Evolutionary conservation across 106 monocot genomes (phyloP).

Genomic region (Dendrobium chrysotoxum): DNA sequence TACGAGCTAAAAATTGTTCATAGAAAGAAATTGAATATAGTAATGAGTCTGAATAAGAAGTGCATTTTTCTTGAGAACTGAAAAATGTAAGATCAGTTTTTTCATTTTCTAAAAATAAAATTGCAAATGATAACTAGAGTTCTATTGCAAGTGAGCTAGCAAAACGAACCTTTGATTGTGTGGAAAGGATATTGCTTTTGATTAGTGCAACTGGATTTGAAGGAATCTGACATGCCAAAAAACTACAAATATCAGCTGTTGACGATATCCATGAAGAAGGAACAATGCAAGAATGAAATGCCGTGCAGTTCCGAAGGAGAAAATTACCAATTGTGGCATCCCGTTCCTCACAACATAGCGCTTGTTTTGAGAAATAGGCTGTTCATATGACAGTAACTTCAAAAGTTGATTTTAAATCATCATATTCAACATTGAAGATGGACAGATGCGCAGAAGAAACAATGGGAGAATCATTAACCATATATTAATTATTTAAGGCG

Average conservation of each 20-base stretch:
- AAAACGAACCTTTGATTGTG: slow-evolving; percentile 69
- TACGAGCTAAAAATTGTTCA: not conserved
- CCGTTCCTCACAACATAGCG: slow-evolving; percentile 86
- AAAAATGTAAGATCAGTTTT: not conserved
- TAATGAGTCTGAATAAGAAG: not conserved
- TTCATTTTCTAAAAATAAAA: not conserved
- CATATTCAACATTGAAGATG: not conserved
- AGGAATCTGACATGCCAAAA: slow-evolving; percentile 55
- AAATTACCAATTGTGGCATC: slow-evolving; percentile 62
- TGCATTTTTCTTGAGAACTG: not conserved
- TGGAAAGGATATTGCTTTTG: slow-evolving; percentile 68
- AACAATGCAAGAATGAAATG: not conserved
- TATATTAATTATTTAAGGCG: not conserved
- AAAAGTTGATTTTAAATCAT: slow-evolving; percentile 1
- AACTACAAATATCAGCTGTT: not conserved
- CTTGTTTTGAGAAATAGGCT: slow-evolving; percentile 88
- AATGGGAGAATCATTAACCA: not conserved
- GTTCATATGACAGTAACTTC: slow-evolving; percentile 12
- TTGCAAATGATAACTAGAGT: too few relatives aligned
- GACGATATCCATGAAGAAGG: not conserved
- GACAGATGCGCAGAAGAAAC: not conserved
- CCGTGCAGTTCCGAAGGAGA: not conserved
- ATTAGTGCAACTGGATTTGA: slow-evolving; percentile 74
- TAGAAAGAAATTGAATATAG: not conserved
- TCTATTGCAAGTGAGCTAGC: not conserved